Evolutionary conservation across 495 filamentous ascomycete species (phyloP), one percentile per base, ranked within the genome.

Genomic region (Neurospora tetraspora): DNA sequence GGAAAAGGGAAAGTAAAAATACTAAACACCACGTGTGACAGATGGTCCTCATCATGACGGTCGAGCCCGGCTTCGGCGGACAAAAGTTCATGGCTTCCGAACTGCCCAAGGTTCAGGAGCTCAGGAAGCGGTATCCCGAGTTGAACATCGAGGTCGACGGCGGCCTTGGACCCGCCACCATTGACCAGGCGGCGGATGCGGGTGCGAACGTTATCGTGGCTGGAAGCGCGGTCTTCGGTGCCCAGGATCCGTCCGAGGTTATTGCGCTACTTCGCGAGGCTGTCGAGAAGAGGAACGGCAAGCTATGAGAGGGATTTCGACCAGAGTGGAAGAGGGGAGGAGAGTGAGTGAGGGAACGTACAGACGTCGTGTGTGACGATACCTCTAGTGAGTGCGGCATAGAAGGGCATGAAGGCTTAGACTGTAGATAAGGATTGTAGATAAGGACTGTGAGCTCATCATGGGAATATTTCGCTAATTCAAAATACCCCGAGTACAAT

Each of bases 21-120:
- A 36, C 6, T n/a, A 38, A 65, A 36, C 12, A 18, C 14, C 3
- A 0, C 20, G 7, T 65, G 6, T 65, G 53, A 34, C 65, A 99
- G 96, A 98, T 99, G 96, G 93, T 96, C 36, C 90, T 99, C 11
- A 90, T 99, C 45, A 99, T 99, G 96, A 99, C 96, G 10, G 96
- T 99, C 23, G 90, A 99, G 82, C 96, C 96, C 23, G 96, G 96
- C 70, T 99, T 98, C 81, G 96, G 96, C 73, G 96, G 96, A 14
- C 96, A 99, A 81, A 97, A 96, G 80, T 99, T 99, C 88, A 97
- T 98, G 92, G 91, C 93, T 6, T 92, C 91, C 5, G 93, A 96
- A 81, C 87, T 99, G 76, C 96, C 96, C 75, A 99, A 99, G 83
- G 96, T 99, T 39, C 79, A 88, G 70, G 93, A 90, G 65, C 85